Evolutionary conservation across 768 basidiomycete species (phyloP), one percentile per base, ranked within the genome.

Genomic region (Tulasnella sp.): DNA sequence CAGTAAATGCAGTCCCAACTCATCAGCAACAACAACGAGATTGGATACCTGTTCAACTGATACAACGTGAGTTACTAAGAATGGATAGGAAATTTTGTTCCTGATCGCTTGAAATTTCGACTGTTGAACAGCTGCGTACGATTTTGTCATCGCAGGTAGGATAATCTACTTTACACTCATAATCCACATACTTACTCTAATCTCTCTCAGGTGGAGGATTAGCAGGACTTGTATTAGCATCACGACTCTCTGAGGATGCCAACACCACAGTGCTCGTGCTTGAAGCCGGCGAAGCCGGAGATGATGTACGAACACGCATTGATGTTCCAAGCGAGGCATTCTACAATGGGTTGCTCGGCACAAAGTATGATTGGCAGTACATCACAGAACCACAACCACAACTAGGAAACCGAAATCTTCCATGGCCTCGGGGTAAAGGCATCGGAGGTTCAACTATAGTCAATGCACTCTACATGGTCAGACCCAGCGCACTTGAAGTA

Each of bases 171-270:
- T n/a, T n/a, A n/a, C n/a, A n/a, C n/a, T n/a, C n/a, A n/a, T n/a
- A n/a, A n/a, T n/a, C n/a, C n/a, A n/a, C n/a, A n/a, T n/a, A n/a
- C n/a, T n/a, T n/a, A n/a, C n/a, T n/a, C n/a, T n/a, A n/a, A n/a
- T n/a, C n/a, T n/a, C n/a, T n/a, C n/a, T n/a, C n/a, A n/a, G 66
- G 66, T 20, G 66, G 66, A 50, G 66, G 66, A 19, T 53, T 66
- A 16, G 62, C 60, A 12, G 66, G 66, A 13, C 45, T 65, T 24
- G 63, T 64, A 3, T 53, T 66, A 8, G 66, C 65, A 25, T 58
- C 53, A n/a, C 56, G 66, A 24, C 53, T 67, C 34, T 57, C 59
- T 1, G 64, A 67, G 45, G 63, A 67, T 54, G 31, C 56, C 2
- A 56, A 59, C 48, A 59, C 53, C 53, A 59, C 61, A 13, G 65